Evolutionary conservation across 2,329 filamentous ascomycete species (phyloP).

Genomic region (Phyllosticta ampelicida): DNA sequence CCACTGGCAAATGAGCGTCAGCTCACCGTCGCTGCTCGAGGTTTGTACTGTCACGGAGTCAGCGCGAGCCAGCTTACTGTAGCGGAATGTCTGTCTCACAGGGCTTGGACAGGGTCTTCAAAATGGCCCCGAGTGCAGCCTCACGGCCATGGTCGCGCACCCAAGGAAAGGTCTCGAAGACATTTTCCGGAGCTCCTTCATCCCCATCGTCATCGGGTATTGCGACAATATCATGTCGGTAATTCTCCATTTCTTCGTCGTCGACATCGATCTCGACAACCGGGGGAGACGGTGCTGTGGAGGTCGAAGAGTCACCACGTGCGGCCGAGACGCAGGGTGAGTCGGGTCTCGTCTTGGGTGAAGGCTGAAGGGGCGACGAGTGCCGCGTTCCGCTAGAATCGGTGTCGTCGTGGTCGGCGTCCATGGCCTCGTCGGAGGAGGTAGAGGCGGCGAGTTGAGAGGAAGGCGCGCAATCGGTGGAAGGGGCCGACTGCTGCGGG

Average conservation of each 20-base stretch:
- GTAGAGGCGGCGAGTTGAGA: neutral
- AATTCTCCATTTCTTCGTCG: constrained; percentile 15
- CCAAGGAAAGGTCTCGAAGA: constrained; percentile 25
- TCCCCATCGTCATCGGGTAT: constrained; percentile 12
- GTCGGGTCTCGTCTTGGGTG: constrained; percentile 1
- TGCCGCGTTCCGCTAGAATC: constrained; percentile 3
- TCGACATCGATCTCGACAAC: constrained; percentile 29
- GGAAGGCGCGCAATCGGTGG: neutral
- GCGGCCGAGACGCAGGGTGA: neutral
- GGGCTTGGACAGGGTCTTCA: constrained; percentile 3
- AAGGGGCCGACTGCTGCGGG: neutral
- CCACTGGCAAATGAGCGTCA: constrained; percentile 2
- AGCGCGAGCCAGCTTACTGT: neutral
- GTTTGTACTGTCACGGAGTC: neutral
- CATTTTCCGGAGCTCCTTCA: constrained; percentile 13
- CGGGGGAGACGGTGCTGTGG: constrained; percentile 20
- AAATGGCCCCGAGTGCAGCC: constrained; percentile 1
- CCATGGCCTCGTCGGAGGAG: constrained; percentile 2
- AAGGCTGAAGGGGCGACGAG: constrained; percentile 2
- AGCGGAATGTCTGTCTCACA: neutral
- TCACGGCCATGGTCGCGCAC: neutral
- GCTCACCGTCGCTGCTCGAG: neutral
- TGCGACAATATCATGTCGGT: constrained; percentile 10
- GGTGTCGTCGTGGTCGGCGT: neutral
- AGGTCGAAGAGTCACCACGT: constrained; percentile 6